Percentiles rank a stretch among this genome's conserved stretches.
Evolutionary conservation across 257 asterid species (phyloP).

Genomic region (Verbena officinalis): DNA sequence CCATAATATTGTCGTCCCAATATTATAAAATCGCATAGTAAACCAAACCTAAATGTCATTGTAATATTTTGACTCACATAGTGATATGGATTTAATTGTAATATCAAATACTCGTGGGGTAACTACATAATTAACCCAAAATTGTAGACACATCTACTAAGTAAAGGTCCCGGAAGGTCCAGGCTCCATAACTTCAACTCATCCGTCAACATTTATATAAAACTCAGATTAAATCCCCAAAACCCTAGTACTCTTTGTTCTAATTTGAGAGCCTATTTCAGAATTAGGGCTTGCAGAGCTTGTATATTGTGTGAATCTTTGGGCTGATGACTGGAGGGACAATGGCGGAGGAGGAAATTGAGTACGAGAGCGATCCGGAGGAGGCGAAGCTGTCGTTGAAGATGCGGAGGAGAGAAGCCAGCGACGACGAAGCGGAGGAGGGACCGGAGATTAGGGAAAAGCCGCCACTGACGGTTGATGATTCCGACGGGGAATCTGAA

Average conservation of each 20-base stretch:
- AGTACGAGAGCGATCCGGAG: constrained; percentile 98
- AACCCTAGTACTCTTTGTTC: constrained; percentile 18
- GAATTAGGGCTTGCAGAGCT: constrained; percentile 7
- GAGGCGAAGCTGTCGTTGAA: constrained; percentile 84
- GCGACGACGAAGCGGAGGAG: constrained; percentile 86
- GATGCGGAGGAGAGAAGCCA: constrained; percentile 90
- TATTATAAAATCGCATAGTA: too few relatives aligned
- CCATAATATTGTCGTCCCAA: too few relatives aligned
- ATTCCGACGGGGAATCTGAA: constrained; percentile 77
- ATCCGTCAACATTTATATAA: constrained; percentile 33
- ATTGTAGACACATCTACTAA: too few relatives aligned
- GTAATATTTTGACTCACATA: too few relatives aligned
- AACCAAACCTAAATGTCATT: too few relatives aligned
- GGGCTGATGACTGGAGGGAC: constrained; percentile 10
- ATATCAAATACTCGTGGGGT: too few relatives aligned
- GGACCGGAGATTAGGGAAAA: constrained; percentile 43
- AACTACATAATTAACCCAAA: too few relatives aligned
- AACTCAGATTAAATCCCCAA: constrained; percentile 17
- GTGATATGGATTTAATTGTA: too few relatives aligned
- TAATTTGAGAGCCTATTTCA: background rate
- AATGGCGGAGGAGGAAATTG: constrained; percentile 70
- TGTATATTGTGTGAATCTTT: constrained; percentile 21
- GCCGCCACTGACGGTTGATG: constrained; percentile 48
- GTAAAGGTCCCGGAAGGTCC: too few relatives aligned
- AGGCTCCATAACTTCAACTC: constrained; percentile 25